Percentiles rank a stretch among this genome's conserved stretches.
Conservation (phyloP, 169 alveolate species). For the Babesia bovis region DNA sequence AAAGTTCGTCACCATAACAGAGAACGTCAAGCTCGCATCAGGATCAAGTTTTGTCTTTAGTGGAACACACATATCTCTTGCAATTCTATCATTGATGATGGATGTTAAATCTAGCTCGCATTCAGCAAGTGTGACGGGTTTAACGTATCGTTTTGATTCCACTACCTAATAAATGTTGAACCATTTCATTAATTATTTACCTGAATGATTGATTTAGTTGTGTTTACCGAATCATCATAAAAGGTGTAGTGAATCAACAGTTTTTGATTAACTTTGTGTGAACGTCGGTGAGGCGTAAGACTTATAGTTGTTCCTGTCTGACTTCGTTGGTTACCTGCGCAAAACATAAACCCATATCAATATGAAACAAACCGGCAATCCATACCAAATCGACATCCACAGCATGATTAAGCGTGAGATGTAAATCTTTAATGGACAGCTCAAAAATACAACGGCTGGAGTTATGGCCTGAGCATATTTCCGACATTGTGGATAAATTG, state of each 20-base stretch:
- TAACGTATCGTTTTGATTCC: slow-evolving; percentile 21
- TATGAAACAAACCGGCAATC: slow-evolving; percentile 10
- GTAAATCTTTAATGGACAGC: slow-evolving; percentile 1
- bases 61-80: not conserved
- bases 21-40: slow-evolving; percentile 21
- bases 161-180: slow-evolving; percentile 7
- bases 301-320: slow-evolving; percentile 31
- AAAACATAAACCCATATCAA: not conserved
- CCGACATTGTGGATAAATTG: not conserved
- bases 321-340: slow-evolving; percentile 41
- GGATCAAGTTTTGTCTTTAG: slow-evolving; percentile 20
- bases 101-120: slow-evolving; percentile 31
- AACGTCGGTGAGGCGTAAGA: not conserved
- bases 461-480: not conserved
- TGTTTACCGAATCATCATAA: not conserved
- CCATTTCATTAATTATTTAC: not conserved
- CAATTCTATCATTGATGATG: not conserved
- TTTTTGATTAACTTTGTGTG: slow-evolving; percentile 44
- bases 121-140: slow-evolving; percentile 30
- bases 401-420: not conserved
- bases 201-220: slow-evolving; percentile 15
- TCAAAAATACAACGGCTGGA: slow-evolving; percentile 42
- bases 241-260: slow-evolving; percentile 40
- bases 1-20: slow-evolving; percentile 33
- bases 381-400: slow-evolving; percentile 32